Evolutionary conservation across 805 yeast genomes (phyloP).

Genomic region (Deakozyma indianensis): DNA sequence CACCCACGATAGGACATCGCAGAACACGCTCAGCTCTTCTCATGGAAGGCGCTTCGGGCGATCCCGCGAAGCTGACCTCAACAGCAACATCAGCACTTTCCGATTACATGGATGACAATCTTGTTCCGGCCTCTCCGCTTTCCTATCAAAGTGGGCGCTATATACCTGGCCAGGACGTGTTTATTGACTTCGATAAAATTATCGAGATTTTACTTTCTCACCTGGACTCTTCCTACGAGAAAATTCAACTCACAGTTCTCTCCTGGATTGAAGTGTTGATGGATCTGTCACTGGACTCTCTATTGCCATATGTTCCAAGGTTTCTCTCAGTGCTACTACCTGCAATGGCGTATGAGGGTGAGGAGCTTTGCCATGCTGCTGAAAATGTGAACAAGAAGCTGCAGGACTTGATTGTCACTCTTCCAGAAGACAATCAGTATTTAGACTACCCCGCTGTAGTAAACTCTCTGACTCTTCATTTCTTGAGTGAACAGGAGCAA

Average conservation of each 20-base stretch:
- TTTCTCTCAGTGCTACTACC: constrained; percentile 55
- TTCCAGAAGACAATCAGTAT: constrained; percentile 17
- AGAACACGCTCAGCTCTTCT: background rate
- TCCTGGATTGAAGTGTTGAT: constrained; percentile 71
- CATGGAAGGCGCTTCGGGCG: background rate
- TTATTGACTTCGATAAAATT: constrained; percentile 64
- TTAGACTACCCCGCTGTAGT: constrained; percentile 48
- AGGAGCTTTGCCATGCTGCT: constrained; percentile 38
- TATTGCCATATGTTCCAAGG: constrained; percentile 61
- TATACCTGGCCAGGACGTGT: constrained; percentile 68
- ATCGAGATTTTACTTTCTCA: constrained; percentile 73
- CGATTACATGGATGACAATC: constrained; percentile 1
- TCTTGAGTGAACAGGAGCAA: constrained; percentile 59
- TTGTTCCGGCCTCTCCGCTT: background rate
- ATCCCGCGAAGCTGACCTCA: constrained; percentile 2
- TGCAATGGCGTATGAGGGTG: constrained; percentile 38
- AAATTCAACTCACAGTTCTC: constrained; percentile 65
- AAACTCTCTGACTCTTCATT: constrained; percentile 57
- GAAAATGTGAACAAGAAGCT: constrained; percentile 41
- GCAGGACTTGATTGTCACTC: constrained; percentile 36
- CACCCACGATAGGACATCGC: background rate
- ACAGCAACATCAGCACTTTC: background rate
- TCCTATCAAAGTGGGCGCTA: constrained; percentile 29
- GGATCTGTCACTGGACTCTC: constrained; percentile 59
- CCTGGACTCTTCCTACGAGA: constrained; percentile 56